phyloP scores from a whole-genome alignment of 2,329 filamentous ascomycete genomes.

The Colletotrichum falcatum region DNA sequence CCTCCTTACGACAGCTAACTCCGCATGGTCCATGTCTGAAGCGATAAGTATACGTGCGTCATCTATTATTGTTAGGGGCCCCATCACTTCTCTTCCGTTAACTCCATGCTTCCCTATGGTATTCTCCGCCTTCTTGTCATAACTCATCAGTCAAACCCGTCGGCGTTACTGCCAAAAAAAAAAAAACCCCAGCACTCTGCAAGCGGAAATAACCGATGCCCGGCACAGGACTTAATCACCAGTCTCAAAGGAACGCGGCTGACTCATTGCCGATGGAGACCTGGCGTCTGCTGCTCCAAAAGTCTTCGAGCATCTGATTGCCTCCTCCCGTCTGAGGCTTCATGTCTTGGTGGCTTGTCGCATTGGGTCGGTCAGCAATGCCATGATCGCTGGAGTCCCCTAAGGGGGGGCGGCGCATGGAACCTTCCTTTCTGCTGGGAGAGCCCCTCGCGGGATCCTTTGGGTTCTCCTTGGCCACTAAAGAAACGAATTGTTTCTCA shows the following conservation, averaged over 20 bases:
- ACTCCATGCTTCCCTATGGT: neutral
- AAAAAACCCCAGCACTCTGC: too few species aligned
- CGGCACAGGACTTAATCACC: neutral
- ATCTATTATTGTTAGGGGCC: conserved; percentile 34
- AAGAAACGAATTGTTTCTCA: conserved; percentile 23
- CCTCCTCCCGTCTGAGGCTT: conserved; percentile 57
- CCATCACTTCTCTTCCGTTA: neutral
- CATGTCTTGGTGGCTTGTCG: conserved; percentile 28
- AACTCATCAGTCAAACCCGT: neutral
- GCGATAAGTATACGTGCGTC: conserved; percentile 24
- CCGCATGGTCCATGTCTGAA: neutral
- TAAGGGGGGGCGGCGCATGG: neutral
- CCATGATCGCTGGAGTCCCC: conserved; percentile 15
- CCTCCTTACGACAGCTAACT: neutral
- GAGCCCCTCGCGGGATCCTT: neutral
- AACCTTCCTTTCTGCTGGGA: conserved; percentile 1
- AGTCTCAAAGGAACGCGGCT: conserved; percentile 49
- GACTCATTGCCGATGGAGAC: conserved; percentile 54
- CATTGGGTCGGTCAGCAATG: neutral
- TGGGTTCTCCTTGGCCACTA: neutral
- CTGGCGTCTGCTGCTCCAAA: conserved; percentile 62
- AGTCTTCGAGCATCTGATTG: conserved; percentile 66
- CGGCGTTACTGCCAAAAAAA: neutral
- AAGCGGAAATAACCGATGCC: neutral
- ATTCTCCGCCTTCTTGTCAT: neutral